Conservation (phyloP, 805 yeast genomes). For the Wickerhamiella kazuoi region DNA sequence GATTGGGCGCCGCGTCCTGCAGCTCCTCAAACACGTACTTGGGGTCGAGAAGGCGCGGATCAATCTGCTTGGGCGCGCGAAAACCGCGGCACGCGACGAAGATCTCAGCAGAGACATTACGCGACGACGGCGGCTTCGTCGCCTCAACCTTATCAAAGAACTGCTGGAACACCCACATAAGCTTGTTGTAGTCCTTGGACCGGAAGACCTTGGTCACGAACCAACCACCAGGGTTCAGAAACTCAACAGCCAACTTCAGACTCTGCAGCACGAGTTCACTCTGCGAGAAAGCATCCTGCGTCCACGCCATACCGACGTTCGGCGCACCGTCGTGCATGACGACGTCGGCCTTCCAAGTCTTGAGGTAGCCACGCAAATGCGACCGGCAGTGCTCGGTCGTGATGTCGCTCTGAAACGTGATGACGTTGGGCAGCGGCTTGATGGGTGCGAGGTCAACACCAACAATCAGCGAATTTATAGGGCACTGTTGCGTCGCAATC, state of each 20-base stretch:
- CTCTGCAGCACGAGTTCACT: slow-evolving; percentile 92
- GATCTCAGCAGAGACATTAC: slow-evolving; percentile 98
- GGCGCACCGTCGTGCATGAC: slow-evolving; percentile 99
- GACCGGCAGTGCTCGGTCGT: slow-evolving; percentile 97
- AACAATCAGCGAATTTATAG: slow-evolving; percentile 78
- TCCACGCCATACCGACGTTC: slow-evolving; percentile 99
- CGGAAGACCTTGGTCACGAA: slow-evolving; percentile 94
- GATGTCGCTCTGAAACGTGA: slow-evolving; percentile 89
- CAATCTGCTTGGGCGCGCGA: slow-evolving; percentile 90
- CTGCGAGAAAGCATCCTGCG: slow-evolving; percentile 97
- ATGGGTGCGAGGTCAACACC: slow-evolving; percentile 99
- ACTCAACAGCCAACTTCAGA: slow-evolving; percentile 82
- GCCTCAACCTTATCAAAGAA: slow-evolving; percentile 94
- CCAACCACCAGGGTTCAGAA: slow-evolving; percentile 78
- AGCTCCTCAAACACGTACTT: slow-evolving; percentile 88
- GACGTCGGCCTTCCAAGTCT: slow-evolving; percentile 97
- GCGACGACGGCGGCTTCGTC: slow-evolving; percentile 95
- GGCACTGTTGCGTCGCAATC: slow-evolving; percentile 87
- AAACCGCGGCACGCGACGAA: slow-evolving; percentile 92
- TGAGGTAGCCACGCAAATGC: slow-evolving; percentile 83
- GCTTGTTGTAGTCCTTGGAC: slow-evolving; percentile 94
- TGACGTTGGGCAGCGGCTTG: slow-evolving; percentile 86
- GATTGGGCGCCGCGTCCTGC: slow-evolving; percentile 35
- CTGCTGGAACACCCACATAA: slow-evolving; percentile 95
- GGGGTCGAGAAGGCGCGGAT: slow-evolving; percentile 82